phyloP scores from a whole-genome alignment of 441 rosid genomes.

The Eruca vesicaria region DNA sequence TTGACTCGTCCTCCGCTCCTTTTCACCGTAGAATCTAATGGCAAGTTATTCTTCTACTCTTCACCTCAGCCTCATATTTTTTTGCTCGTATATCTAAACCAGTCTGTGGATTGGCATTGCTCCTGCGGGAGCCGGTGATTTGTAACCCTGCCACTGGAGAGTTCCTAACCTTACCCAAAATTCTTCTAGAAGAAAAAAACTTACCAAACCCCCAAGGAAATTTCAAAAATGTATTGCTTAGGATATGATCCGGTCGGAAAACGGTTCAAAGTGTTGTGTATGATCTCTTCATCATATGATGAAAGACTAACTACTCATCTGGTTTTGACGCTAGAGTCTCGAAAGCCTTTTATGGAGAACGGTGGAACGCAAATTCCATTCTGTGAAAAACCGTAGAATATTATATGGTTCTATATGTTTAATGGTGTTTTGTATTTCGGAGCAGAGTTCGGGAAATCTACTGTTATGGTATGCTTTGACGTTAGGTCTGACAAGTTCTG shows the following conservation, averaged over 20 bases:
- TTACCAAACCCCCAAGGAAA: too few relatives aligned
- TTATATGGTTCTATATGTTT: not conserved
- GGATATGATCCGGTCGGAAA: slow-evolving; percentile 11
- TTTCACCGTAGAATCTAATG: not conserved
- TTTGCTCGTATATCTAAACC: too few relatives aligned
- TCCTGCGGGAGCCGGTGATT: too few relatives aligned
- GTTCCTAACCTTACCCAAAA: slow-evolving; percentile 3
- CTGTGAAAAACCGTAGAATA: accelerated
- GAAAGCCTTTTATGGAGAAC: slow-evolving; percentile 6
- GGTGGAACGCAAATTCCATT: not conserved
- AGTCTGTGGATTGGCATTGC: too few relatives aligned
- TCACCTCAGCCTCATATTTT: slow-evolving; percentile 13
- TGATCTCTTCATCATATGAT: not conserved
- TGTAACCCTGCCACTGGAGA: not conserved
- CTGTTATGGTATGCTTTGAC: not conserved
- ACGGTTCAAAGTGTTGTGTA: slow-evolving; percentile 9
- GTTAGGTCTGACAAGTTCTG: not conserved
- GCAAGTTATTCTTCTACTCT: not conserved
- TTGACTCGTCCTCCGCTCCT: not conserved
- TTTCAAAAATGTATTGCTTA: not conserved
- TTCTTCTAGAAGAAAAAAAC: not conserved
- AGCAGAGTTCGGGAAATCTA: not conserved
- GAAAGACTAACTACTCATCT: not conserved
- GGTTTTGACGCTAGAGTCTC: not conserved
- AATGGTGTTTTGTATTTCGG: slow-evolving; percentile 9